Evolutionary conservation across 2,329 filamentous ascomycete species (phyloP).

Genomic region (Verticillium nubilum): DNA sequence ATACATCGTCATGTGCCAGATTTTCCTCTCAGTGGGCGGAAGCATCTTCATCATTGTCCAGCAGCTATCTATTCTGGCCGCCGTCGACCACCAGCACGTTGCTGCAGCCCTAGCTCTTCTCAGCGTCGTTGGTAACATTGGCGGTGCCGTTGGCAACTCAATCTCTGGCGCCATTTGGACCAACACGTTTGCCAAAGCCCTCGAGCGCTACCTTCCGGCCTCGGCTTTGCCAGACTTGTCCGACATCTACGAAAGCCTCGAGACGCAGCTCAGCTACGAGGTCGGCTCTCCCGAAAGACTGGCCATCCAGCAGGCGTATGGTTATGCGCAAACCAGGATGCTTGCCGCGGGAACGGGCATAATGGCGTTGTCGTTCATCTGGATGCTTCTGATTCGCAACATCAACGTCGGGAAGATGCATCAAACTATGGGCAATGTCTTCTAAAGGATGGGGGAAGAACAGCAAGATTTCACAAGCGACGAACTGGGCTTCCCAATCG

Average conservation of each 20-base stretch:
- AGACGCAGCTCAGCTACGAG: conserved; percentile 41
- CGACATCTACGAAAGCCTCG: conserved; percentile 46
- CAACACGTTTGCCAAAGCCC: conserved; percentile 34
- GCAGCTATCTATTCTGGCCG: conserved; percentile 53
- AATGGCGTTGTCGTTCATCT: conserved; percentile 24
- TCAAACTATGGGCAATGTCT: conserved; percentile 46
- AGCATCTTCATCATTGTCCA: conserved; percentile 30
- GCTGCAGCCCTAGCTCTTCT: conserved; percentile 42
- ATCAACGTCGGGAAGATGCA: conserved; percentile 39
- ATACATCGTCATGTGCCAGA: conserved; percentile 32
- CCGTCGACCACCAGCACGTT: conserved; percentile 47
- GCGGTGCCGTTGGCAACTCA: conserved; percentile 38
- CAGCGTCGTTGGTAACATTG: conserved; percentile 36
- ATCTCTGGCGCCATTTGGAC: conserved; percentile 38
- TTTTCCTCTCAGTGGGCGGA: conserved; percentile 35
- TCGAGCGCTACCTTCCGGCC: conserved; percentile 43
- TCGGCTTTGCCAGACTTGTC: conserved; percentile 26
- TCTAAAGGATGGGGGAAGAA: too few relatives aligned
- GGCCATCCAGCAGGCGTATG: conserved; percentile 53
- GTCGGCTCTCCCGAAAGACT: conserved; percentile 33
- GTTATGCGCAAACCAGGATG: conserved; percentile 40
- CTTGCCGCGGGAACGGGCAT: conserved; percentile 24
- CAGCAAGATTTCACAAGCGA: too few relatives aligned
- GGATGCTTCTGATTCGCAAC: conserved; percentile 38
- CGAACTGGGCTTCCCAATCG: too few relatives aligned